Conservation (phyloP, 352 stramenopile species). For the Pythium aristosporum region DNA sequence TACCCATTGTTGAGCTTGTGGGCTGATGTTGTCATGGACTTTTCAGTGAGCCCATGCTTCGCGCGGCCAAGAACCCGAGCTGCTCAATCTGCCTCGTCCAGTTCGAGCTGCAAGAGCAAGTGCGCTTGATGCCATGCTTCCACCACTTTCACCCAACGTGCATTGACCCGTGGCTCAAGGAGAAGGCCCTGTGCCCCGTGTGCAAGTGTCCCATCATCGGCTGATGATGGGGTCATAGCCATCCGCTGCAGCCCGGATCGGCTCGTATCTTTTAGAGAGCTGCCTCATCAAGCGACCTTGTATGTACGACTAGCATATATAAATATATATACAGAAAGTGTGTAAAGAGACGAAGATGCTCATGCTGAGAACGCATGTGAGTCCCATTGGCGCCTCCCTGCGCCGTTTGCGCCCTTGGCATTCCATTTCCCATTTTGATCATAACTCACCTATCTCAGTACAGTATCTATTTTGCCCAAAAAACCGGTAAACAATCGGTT, state of each 20-base stretch:
- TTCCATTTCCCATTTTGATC: background rate
- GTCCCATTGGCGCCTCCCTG: too few species aligned
- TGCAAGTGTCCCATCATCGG: slow-evolving; percentile 77
- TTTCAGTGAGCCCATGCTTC: slow-evolving; percentile 56
- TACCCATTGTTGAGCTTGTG: background rate
- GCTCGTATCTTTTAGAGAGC: background rate
- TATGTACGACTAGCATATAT: background rate
- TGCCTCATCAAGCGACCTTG: background rate
- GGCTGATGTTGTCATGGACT: slow-evolving; percentile 5
- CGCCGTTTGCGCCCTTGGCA: too few species aligned
- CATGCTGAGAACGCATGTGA: background rate
- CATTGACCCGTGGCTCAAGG: slow-evolving; percentile 77
- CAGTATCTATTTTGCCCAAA: background rate
- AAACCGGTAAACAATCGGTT: slow-evolving; percentile 7
- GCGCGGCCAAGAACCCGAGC: slow-evolving; percentile 43
- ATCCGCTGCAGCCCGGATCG: background rate
- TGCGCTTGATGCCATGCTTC: slow-evolving; percentile 77
- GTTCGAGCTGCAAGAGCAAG: slow-evolving; percentile 38
- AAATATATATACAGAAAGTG: background rate
- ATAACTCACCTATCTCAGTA: background rate
- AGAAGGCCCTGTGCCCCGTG: slow-evolving; percentile 69
- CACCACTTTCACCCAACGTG: slow-evolving; percentile 73
- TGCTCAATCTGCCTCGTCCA: slow-evolving; percentile 71
- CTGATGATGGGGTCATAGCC: slow-evolving; percentile 18
- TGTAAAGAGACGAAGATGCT: background rate